Evolutionary conservation across 208 protist species (phyloP).

Genomic region (Willaertia magna): DNA sequence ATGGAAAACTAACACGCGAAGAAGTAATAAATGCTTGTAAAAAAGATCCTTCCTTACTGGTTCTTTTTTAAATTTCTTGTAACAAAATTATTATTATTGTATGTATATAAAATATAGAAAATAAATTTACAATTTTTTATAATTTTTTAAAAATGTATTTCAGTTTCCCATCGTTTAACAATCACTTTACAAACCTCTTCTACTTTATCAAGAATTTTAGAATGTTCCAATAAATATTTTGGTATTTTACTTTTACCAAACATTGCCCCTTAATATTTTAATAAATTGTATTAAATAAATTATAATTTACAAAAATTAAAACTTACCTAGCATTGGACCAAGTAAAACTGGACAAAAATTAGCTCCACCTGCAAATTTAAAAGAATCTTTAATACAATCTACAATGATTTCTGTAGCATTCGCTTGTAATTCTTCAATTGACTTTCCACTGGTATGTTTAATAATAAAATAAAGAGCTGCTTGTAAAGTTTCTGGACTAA

Average conservation of each 20-base stretch:
- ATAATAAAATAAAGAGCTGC: background rate
- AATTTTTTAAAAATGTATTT: too few relatives aligned
- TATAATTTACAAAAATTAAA: too few relatives aligned
- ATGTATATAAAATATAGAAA: too few relatives aligned
- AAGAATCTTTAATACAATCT: background rate
- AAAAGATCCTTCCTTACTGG: background rate
- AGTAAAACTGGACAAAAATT: conserved; percentile 2
- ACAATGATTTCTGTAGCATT: background rate
- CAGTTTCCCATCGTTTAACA: too few relatives aligned
- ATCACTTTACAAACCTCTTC: too few relatives aligned
- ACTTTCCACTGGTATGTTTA: background rate
- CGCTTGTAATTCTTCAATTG: background rate
- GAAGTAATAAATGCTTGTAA: background rate
- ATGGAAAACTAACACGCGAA: background rate
- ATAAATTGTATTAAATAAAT: too few relatives aligned
- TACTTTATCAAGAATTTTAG: too few relatives aligned
- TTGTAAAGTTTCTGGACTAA: background rate
- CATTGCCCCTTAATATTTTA: too few relatives aligned
- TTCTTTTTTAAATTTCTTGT: background rate
- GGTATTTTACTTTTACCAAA: too few relatives aligned
- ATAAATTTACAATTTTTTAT: too few relatives aligned
- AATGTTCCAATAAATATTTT: too few relatives aligned
- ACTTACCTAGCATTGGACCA: background rate
- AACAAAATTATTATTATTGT: too few relatives aligned
- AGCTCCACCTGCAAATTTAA: background rate